phyloP scores from a whole-genome alignment of 805 yeast genomes.

The Wickerhamomyces tratensis region DNA sequence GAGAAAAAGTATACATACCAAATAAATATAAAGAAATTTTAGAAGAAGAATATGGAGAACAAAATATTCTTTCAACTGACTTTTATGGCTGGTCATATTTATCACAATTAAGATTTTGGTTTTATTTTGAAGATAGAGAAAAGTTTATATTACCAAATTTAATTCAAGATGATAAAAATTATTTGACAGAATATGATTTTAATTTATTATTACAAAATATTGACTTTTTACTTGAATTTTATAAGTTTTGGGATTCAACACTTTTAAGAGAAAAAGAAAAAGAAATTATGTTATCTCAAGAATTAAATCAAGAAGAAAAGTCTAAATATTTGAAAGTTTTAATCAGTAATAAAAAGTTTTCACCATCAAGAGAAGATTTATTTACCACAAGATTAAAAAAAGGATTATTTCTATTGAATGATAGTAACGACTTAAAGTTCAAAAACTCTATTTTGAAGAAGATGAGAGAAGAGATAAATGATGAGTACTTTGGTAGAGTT shows the following conservation, averaged over 20 bases:
- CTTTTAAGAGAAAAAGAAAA: slow-evolving; percentile 23
- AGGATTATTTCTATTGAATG: no score
- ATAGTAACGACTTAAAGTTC: no score
- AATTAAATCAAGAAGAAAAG: neutral
- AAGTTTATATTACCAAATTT: slow-evolving; percentile 12
- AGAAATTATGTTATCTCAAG: slow-evolving; percentile 14
- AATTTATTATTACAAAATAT: slow-evolving; percentile 9
- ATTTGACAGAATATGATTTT: slow-evolving; percentile 2
- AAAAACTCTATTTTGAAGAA: no score
- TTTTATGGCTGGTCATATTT: slow-evolving; percentile 35
- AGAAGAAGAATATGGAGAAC: slow-evolving; percentile 36
- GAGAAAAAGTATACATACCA: slow-evolving; percentile 52
- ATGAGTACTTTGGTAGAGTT: no score
- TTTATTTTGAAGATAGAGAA: slow-evolving; percentile 19
- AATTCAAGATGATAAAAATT: slow-evolving; percentile 19
- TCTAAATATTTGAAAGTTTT: slow-evolving; percentile 2
- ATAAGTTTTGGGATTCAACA: slow-evolving; percentile 22
- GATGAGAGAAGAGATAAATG: no score
- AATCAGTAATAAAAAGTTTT: slow-evolving; percentile 3
- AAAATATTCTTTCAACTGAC: slow-evolving; percentile 21
- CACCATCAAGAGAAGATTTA: neutral
- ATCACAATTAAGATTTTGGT: slow-evolving; percentile 51
- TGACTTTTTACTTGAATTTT: slow-evolving; percentile 22
- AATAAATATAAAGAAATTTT: slow-evolving; percentile 30
- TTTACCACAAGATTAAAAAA: no score